These are phyloP conservation scores for Candida dubliniensis DNA, from an alignment of 1,139 yeast genomes.

Conservation along the genomic window DNA sequence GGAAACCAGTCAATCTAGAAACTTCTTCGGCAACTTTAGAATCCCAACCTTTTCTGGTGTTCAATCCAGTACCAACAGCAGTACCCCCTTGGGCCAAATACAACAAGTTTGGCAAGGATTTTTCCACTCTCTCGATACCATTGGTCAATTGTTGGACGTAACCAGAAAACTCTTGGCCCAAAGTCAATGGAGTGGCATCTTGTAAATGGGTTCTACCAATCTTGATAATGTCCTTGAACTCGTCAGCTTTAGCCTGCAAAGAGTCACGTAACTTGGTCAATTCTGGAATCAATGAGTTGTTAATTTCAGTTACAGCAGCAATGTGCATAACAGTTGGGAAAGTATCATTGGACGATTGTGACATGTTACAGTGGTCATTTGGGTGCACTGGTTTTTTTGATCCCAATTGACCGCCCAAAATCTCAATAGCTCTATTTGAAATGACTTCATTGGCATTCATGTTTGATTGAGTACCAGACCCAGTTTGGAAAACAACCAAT, in stretches of 20 bases:
- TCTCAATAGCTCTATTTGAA: constrained; percentile 95
- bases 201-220: constrained; percentile 98
- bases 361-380: constrained; percentile 97
- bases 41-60: constrained; percentile 89
- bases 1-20: constrained; percentile 79
- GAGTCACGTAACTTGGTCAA: constrained; percentile 75
- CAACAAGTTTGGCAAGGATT: constrained; percentile 70
- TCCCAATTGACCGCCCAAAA: constrained; percentile 89
- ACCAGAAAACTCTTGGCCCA: constrained; percentile 97
- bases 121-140: constrained; percentile 85
- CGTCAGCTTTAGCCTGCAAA: constrained; percentile 71
- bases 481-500: constrained; percentile 96
- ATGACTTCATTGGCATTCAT: constrained; percentile 99
- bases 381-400: constrained; percentile 95
- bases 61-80: constrained; percentile 97
- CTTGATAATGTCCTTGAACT: constrained; percentile 85
- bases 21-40: constrained; percentile 79
- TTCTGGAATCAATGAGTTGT: constrained; percentile 73
- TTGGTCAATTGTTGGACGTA: constrained; percentile 90
- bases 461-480: constrained; percentile 97
- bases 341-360: constrained; percentile 96
- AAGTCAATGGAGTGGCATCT: constrained; percentile 96
- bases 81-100: constrained; percentile 98
- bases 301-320: constrained; percentile 92
- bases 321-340: constrained; percentile 99